phyloP scores from a whole-genome alignment of 768 basidiomycete species.

The Lactifluus rugatus region DNA sequence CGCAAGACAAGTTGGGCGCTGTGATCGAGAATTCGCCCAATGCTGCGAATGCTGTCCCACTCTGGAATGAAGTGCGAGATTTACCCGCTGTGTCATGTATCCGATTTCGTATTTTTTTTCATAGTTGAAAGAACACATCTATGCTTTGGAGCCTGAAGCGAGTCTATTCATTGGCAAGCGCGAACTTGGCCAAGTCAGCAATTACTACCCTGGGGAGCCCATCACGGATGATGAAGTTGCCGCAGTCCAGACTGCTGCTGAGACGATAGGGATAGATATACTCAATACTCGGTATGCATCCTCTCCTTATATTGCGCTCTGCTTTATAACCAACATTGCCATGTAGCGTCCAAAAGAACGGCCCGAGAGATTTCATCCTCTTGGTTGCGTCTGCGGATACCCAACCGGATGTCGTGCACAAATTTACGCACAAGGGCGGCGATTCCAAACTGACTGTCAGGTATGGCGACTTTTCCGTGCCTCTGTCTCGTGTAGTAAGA shows the following conservation, averaged over 20 bases:
- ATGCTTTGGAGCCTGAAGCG: slow-evolving; percentile 51
- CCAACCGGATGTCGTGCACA: slow-evolving; percentile 33
- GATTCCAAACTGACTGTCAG: slow-evolving; percentile 51
- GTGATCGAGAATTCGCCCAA: slow-evolving; percentile 56
- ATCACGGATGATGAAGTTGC: slow-evolving; percentile 73
- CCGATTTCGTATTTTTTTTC: background rate
- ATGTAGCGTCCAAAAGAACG: slow-evolving; percentile 60
- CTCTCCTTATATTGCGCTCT: background rate
- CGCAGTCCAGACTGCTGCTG: slow-evolving; percentile 63
- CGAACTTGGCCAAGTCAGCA: slow-evolving; percentile 63
- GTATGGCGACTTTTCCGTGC: slow-evolving; percentile 64
- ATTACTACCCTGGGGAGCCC: slow-evolving; percentile 73
- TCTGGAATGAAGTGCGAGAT: slow-evolving; percentile 53
- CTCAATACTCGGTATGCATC: slow-evolving; percentile 64
- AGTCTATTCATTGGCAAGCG: slow-evolving; percentile 75
- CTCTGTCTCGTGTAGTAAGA: slow-evolving; percentile 43
- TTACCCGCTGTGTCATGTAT: background rate
- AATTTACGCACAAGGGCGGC: slow-evolving; percentile 33
- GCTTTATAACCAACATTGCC: background rate
- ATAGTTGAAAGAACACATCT: slow-evolving; percentile 69
- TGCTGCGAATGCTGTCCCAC: slow-evolving; percentile 38
- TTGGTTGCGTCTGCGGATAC: slow-evolving; percentile 61
- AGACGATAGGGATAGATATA: slow-evolving; percentile 64
- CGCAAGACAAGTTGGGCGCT: slow-evolving; percentile 49
- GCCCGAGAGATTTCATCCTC: slow-evolving; percentile 51